Evolutionary conservation across 345 rosid genomes (phyloP).

Genomic region (Crucihimalaya himalaica): DNA sequence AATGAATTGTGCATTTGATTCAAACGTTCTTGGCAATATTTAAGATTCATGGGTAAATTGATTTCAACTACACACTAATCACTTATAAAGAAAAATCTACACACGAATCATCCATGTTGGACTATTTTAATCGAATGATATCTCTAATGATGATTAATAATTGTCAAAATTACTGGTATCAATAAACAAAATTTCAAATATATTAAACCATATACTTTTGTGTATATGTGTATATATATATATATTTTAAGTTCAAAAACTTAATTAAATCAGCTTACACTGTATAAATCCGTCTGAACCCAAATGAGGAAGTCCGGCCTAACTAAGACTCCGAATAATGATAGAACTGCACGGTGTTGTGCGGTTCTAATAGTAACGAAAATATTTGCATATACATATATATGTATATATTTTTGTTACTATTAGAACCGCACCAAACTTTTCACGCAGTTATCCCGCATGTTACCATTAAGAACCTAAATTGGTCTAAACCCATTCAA

Average conservation of each 20-base stretch:
- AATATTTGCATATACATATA: too few species aligned
- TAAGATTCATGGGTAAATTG: background rate
- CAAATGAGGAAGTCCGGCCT: background rate
- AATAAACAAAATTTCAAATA: background rate
- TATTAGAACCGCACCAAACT: too few species aligned
- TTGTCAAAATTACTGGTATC: background rate
- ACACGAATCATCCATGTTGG: background rate
- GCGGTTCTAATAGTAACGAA: too few species aligned
- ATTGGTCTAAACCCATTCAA: background rate
- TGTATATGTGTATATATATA: too few species aligned
- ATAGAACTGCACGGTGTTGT: too few species aligned
- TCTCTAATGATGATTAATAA: background rate
- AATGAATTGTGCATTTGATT: background rate
- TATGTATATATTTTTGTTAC: too few species aligned
- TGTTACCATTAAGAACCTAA: too few species aligned
- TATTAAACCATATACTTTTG: background rate
- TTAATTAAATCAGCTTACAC: background rate
- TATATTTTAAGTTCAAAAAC: too few species aligned
- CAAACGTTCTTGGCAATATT: background rate
- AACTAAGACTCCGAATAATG: too few species aligned
- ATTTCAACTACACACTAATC: background rate
- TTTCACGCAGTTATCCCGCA: too few species aligned
- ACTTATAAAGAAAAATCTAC: too few species aligned
- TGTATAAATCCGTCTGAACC: background rate
- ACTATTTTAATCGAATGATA: background rate